These are phyloP conservation scores for Ogataea chonburiensis DNA, from an alignment of 805 yeast species.

Conservation along the genomic window DNA sequence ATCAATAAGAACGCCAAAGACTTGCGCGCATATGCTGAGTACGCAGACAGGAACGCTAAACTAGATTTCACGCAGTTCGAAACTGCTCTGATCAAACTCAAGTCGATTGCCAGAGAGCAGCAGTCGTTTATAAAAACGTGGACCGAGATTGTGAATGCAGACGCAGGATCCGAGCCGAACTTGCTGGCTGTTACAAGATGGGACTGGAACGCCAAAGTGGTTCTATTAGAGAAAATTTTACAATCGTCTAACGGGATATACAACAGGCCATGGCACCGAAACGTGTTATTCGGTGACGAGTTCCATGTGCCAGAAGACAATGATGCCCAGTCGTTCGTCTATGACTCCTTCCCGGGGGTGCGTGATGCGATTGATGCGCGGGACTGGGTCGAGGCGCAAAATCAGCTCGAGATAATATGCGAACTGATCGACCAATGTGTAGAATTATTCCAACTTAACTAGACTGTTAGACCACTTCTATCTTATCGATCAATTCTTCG, in stretches of 20 bases:
- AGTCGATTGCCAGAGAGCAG: conserved; percentile 45
- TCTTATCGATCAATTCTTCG: conserved; percentile 13
- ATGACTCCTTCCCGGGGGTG: conserved; percentile 74
- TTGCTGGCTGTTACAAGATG: conserved; percentile 68
- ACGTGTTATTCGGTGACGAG: conserved; percentile 69
- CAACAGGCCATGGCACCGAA: conserved; percentile 63
- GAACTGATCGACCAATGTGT: conserved; percentile 32
- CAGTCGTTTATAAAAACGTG: conserved; percentile 62
- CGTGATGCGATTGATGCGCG: conserved; percentile 59
- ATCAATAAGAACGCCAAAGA: conserved; percentile 47
- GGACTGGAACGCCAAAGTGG: conserved; percentile 75
- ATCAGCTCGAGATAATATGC: conserved; percentile 47
- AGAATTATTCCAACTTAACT: conserved; percentile 19
- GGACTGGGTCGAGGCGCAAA: conserved; percentile 54
- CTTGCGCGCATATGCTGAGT: conserved; percentile 40
- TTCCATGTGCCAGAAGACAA: conserved; percentile 49
- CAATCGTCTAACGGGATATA: conserved; percentile 44
- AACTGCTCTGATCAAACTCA: conserved; percentile 37
- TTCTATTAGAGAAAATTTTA: conserved; percentile 53
- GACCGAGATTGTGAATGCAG: conserved; percentile 51
- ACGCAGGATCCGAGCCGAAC: conserved; percentile 69
- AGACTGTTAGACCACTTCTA: neutral
- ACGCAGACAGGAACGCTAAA: conserved; percentile 10
- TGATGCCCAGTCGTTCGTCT: conserved; percentile 37
- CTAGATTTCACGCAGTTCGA: conserved; percentile 32